These are phyloP conservation scores for Cercospora sesami DNA, from an alignment of 2,329 filamentous ascomycete genomes.

Conservation along the genomic window DNA sequence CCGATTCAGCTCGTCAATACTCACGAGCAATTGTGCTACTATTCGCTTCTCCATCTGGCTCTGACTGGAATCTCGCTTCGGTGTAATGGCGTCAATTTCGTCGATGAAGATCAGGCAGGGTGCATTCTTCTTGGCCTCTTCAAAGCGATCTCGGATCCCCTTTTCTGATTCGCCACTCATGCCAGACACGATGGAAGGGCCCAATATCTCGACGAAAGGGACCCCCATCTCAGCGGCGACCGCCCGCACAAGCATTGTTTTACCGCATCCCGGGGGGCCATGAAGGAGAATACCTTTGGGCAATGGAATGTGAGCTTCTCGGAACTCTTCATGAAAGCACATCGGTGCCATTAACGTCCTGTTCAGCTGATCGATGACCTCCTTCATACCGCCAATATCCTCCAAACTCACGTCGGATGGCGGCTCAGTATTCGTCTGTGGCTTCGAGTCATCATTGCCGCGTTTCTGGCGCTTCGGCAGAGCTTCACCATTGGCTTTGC, in stretches of 20 bases:
- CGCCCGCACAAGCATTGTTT: conserved; percentile 79
- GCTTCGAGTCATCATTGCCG: conserved; percentile 23
- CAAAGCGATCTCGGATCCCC: conserved; percentile 79
- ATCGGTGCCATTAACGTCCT: conserved; percentile 73
- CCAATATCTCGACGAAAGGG: conserved; percentile 78
- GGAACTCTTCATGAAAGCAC: conserved; percentile 65
- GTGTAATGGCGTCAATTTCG: conserved; percentile 86
- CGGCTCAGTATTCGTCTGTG: conserved; percentile 54
- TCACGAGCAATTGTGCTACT: conserved; percentile 76
- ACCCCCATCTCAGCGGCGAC: conserved; percentile 74
- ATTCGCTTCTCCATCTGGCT: conserved; percentile 89
- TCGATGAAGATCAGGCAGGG: conserved; percentile 91
- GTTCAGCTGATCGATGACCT: conserved; percentile 67
- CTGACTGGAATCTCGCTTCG: conserved; percentile 78
- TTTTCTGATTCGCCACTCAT: conserved; percentile 91
- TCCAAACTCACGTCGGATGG: conserved; percentile 67
- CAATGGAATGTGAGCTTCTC: conserved; percentile 65
- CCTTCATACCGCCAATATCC: conserved; percentile 75
- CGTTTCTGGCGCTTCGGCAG: conserved; percentile 63
- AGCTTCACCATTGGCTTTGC: conserved; percentile 65
- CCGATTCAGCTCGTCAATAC: conserved; percentile 76
- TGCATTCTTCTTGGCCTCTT: conserved; percentile 80
- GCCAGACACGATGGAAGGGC: conserved; percentile 76
- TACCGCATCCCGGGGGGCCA: conserved; percentile 81
- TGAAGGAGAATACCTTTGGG: conserved; percentile 75